Percentiles rank a stretch among this genome's conserved stretches.
Conservation (phyloP, 352 stramenopile species). For the Elongisporangium anandrum region DNA sequence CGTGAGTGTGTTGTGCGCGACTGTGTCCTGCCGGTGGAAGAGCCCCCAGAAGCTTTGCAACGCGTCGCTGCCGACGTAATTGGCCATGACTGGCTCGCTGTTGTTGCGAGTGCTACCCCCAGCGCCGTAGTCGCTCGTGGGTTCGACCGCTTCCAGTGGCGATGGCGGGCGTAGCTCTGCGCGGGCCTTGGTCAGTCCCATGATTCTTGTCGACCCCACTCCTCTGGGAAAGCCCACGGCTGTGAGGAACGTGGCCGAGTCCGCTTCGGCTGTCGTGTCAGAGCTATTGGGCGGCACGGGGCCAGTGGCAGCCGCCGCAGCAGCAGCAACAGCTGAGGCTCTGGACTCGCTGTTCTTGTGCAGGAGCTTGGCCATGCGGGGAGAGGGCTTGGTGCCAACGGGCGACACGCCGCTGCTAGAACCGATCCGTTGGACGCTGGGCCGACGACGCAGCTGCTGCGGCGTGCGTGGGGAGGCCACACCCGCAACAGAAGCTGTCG, state of each 20-base stretch:
- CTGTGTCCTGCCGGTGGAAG: constrained; percentile 63
- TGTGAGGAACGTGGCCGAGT: neutral
- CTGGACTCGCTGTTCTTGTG: neutral
- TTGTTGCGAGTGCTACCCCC: constrained; percentile 2
- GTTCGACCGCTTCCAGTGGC: constrained; percentile 38
- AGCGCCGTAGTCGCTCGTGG: constrained; percentile 16
- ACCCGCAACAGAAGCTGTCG: neutral
- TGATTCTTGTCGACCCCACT: neutral
- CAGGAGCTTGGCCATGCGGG: neutral
- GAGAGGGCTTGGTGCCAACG: neutral
- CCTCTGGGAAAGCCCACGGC: neutral
- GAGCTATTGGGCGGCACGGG: no score
- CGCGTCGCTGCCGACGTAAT: constrained; percentile 59
- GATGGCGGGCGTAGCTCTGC: constrained; percentile 44
- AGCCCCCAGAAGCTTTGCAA: constrained; percentile 64
- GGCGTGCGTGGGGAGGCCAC: neutral
- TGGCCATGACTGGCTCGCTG: constrained; percentile 23
- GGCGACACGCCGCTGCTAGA: neutral
- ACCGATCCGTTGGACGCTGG: neutral
- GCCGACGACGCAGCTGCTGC: neutral
- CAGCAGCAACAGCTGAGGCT: no score
- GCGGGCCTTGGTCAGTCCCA: neutral
- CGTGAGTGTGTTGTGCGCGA: constrained; percentile 45
- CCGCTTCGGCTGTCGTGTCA: neutral
- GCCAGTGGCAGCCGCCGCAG: no score